phyloP scores from a whole-genome alignment of 1,284 basidiomycete genomes.

The Phellopilus nigrolimitatus region DNA sequence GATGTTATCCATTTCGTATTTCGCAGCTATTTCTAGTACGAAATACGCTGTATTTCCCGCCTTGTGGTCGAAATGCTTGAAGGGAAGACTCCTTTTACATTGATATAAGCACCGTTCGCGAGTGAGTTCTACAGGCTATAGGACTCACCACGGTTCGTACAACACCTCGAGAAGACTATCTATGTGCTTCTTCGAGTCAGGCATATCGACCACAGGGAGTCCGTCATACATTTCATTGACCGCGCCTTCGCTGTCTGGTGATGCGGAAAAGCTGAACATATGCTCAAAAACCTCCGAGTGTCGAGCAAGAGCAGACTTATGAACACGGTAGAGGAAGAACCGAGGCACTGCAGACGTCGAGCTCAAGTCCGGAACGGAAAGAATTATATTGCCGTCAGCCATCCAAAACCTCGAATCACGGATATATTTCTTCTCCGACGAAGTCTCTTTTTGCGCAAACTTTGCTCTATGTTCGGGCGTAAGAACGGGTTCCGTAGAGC shows the following conservation, averaged over 20 bases:
- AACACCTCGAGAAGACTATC: conserved; percentile 4
- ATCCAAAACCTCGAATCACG: not conserved
- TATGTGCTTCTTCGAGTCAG: conserved; percentile 2
- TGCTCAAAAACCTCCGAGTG: conserved; percentile 2
- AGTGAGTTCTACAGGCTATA: not conserved
- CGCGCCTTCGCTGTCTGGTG: not conserved
- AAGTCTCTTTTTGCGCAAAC: not conserved
- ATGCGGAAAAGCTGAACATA: not conserved
- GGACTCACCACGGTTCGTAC: conserved; percentile 7
- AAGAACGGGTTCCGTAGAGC: not conserved
- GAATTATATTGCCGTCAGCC: conserved; percentile 5
- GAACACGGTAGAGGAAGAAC: conserved; percentile 1
- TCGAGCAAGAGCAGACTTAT: conserved; percentile 7
- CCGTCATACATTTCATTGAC: conserved; percentile 9
- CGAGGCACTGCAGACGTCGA: not conserved
- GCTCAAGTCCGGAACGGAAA: not conserved
- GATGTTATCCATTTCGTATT: conserved; percentile 12
- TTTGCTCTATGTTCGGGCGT: not conserved
- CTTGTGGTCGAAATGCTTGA: conserved; percentile 2
- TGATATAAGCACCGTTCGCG: not conserved
- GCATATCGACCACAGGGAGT: conserved; percentile 2
- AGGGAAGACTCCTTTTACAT: not conserved
- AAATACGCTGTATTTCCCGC: not conserved
- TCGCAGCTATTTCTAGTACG: conserved; percentile 3
- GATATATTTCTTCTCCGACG: not conserved